Percentiles rank a stretch among this genome's conserved stretches.
These are phyloP conservation scores for Lenwebbia sp. DNA, from an alignment of 345 rosid genomes.

Conservation along the genomic window DNA sequence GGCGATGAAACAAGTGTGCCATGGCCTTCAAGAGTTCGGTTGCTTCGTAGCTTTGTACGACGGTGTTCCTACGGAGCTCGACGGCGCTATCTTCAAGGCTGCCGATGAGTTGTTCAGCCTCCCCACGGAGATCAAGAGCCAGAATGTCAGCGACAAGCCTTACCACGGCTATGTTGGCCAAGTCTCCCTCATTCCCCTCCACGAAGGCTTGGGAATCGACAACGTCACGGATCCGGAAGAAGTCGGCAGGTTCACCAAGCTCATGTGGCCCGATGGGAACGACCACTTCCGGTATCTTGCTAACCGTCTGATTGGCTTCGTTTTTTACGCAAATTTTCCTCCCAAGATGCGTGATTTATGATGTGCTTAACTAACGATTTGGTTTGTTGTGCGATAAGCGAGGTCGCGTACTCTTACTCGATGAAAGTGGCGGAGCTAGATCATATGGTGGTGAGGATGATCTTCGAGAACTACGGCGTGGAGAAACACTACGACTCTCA, in stretches of 20 bases:
- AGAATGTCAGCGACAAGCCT: constrained; percentile 21
- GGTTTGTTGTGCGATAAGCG: constrained; percentile 1
- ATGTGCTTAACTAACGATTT: background rate
- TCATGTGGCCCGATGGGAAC: constrained; percentile 33
- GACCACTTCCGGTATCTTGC: constrained; percentile 11
- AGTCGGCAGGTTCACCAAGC: background rate
- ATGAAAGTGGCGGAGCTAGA: constrained; percentile 13
- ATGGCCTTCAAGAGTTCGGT: constrained; percentile 26
- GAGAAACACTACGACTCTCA: constrained; percentile 19
- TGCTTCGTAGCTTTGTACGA: constrained; percentile 23
- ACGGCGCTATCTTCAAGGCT: constrained; percentile 2
- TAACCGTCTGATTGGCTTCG: background rate
- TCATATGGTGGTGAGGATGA: constrained; percentile 13
- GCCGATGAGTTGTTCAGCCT: constrained; percentile 19
- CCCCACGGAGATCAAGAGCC: constrained; percentile 11
- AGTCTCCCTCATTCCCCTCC: constrained; percentile 15
- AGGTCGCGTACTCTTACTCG: constrained; percentile 6
- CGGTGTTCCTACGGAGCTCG: constrained; percentile 4
- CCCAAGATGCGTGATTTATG: background rate
- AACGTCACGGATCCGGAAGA: constrained; percentile 1
- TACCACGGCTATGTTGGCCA: constrained; percentile 28
- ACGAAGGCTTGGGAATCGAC: constrained; percentile 27
- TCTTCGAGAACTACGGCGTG: constrained; percentile 20
- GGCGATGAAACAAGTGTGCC: constrained; percentile 1
- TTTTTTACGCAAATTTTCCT: background rate